phyloP scores from a whole-genome alignment of 202 grass and related monocot genomes.

The Brachypodium distachyon region DNA sequence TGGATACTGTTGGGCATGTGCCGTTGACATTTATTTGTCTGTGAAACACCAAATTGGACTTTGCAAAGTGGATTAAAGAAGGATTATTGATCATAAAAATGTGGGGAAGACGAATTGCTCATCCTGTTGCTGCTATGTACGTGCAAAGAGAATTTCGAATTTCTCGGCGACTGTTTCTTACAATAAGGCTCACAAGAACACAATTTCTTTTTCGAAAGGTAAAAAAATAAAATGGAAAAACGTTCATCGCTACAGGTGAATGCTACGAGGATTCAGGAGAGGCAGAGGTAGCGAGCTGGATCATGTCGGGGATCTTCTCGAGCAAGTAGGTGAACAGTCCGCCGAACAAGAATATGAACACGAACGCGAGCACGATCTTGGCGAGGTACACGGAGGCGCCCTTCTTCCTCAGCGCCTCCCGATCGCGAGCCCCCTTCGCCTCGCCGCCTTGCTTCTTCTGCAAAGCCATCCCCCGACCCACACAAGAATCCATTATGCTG shows the following conservation, averaged over 20 bases:
- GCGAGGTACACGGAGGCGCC: conserved; percentile 29
- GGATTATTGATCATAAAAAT: background rate
- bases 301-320: conserved; percentile 54
- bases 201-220: background rate
- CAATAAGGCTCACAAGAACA: background rate
- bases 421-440: conserved; percentile 1
- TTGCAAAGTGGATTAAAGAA: background rate
- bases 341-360: conserved; percentile 68
- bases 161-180: background rate
- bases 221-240: background rate
- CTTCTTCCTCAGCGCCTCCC: background rate
- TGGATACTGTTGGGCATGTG: background rate
- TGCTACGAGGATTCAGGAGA: background rate
- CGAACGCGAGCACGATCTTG: conserved; percentile 61
- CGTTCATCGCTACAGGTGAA: background rate
- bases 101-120: background rate
- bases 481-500: background rate
- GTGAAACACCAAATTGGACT: background rate
- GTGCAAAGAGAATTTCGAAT: background rate
- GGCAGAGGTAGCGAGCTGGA: conserved; percentile 10
- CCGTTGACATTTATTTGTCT: conserved; percentile 8
- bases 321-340: conserved; percentile 61
- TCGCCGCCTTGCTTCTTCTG: conserved; percentile 18
- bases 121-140: background rate
- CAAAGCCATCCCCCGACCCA: background rate